phyloP scores from a whole-genome alignment of 2,329 filamentous ascomycete genomes.

The Scedosporium dehoogii region DNA sequence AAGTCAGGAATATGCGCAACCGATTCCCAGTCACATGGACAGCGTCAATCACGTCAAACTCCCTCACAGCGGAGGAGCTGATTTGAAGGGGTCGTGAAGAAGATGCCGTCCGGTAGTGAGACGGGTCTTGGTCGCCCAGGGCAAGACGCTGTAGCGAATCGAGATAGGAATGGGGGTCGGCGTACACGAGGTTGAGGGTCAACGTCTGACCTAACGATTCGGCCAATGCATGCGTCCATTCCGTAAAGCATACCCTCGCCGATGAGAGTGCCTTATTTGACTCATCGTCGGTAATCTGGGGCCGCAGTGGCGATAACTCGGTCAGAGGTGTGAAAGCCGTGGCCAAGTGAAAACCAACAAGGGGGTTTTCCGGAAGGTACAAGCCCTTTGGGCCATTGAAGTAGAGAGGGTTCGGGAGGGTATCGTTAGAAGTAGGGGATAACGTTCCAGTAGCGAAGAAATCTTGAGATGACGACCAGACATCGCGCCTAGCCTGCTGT shows the following conservation, averaged over 20 bases:
- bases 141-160: constrained; percentile 35
- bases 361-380: constrained; percentile 25
- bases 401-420: constrained; percentile 2
- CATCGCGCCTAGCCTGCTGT: constrained; percentile 2
- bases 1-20: constrained; percentile 25
- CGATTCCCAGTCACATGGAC: constrained; percentile 29
- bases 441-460: constrained; percentile 1
- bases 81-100: constrained; percentile 24
- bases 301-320: constrained; percentile 27
- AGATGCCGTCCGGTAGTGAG: constrained; percentile 31
- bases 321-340: constrained; percentile 29
- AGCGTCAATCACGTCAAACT: constrained; percentile 49
- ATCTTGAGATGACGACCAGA: not conserved
- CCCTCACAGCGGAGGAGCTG: constrained; percentile 21
- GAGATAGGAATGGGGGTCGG: constrained; percentile 41
- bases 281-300: constrained; percentile 8
- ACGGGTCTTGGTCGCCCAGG: constrained; percentile 21
- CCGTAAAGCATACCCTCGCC: constrained; percentile 33
- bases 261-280: constrained; percentile 19
- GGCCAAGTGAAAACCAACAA: constrained; percentile 48
- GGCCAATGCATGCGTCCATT: constrained; percentile 34
- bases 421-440: not conserved
- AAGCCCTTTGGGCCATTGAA: not conserved
- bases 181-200: constrained; percentile 33
- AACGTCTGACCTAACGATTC: constrained; percentile 17